Evolutionary conservation across 495 filamentous ascomycete species (phyloP).

Genomic region (Parathielavia hyrcaniae): DNA sequence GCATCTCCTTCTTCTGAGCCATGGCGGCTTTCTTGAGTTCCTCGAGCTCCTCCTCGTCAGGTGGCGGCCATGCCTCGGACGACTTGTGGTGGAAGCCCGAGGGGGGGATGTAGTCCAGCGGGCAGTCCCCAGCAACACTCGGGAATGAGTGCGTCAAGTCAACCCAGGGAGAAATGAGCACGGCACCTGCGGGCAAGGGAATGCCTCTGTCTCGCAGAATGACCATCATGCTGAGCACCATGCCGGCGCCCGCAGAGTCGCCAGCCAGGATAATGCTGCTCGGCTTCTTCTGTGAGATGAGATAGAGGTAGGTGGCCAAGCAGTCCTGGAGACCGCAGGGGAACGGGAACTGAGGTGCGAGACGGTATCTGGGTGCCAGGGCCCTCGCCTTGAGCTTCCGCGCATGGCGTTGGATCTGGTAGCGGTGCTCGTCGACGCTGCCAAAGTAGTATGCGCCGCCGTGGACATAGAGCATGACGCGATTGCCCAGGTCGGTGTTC

Average conservation of each 20-base stretch:
- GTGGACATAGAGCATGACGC: conserved; percentile 90
- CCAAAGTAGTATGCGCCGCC: conserved; percentile 72
- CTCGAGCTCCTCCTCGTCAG: conserved; percentile 62
- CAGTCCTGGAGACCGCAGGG: conserved; percentile 88
- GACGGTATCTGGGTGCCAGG: conserved; percentile 79
- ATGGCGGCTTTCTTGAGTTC: conserved; percentile 36
- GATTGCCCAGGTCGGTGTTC: conserved; percentile 50
- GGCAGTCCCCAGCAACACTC: conserved; percentile 66
- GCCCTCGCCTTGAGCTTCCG: conserved; percentile 85
- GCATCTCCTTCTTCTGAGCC: conserved; percentile 23
- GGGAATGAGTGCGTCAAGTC: conserved; percentile 93
- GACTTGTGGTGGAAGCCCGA: conserved; percentile 83
- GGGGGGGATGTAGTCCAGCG: conserved; percentile 77
- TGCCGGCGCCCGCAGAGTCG: conserved; percentile 85
- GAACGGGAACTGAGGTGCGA: conserved; percentile 92
- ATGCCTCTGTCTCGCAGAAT: conserved; percentile 73
- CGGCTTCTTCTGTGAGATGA: conserved; percentile 66
- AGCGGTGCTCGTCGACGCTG: conserved; percentile 88
- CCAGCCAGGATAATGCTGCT: conserved; percentile 75
- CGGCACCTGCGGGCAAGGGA: conserved; percentile 78
- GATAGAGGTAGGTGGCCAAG: conserved; percentile 75
- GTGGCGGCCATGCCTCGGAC: conserved; percentile 82
- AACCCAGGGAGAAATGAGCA: conserved; percentile 89
- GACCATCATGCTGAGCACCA: conserved; percentile 75
- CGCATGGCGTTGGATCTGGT: conserved; percentile 92